Percentiles rank a stretch among this genome's conserved stretches.
Evolutionary conservation across 768 basidiomycete genomes (phyloP).

Genomic region (Amanita muscaria): DNA sequence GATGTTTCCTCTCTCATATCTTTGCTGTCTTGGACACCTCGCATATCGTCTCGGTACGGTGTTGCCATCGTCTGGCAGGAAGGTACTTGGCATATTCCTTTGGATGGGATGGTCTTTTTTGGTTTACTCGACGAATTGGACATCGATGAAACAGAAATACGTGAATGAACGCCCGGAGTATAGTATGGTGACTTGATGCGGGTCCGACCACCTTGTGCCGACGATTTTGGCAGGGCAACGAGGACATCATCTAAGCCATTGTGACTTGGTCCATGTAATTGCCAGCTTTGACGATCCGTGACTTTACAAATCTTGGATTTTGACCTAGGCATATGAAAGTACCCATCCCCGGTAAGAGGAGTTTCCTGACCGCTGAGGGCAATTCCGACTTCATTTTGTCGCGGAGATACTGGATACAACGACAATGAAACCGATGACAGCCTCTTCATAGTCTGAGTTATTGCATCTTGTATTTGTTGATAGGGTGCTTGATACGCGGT

Average conservation of each 20-base stretch:
- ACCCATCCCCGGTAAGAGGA: slow-evolving; percentile 32
- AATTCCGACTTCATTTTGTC: slow-evolving; percentile 23
- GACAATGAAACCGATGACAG: slow-evolving; percentile 38
- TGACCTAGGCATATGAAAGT: slow-evolving; percentile 28
- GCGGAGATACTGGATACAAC: slow-evolving; percentile 38
- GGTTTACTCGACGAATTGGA: slow-evolving; percentile 28
- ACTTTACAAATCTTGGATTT: slow-evolving; percentile 22
- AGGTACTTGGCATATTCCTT: slow-evolving; percentile 25
- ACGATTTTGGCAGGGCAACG: slow-evolving; percentile 21
- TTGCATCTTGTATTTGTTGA: slow-evolving; percentile 33
- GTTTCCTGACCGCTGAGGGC: slow-evolving; percentile 26
- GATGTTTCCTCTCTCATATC: background rate
- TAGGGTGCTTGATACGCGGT: slow-evolving; percentile 21
- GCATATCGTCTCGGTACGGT: slow-evolving; percentile 64
- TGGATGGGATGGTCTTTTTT: slow-evolving; percentile 12
- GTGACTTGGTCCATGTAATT: slow-evolving; percentile 39
- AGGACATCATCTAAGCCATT: slow-evolving; percentile 42
- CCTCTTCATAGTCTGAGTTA: slow-evolving; percentile 29
- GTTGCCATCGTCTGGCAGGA: too few species aligned
- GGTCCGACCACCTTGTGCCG: slow-evolving; percentile 41
- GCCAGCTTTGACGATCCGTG: slow-evolving; percentile 21
- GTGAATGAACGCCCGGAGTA: slow-evolving; percentile 44
- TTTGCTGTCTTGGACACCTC: slow-evolving; percentile 42
- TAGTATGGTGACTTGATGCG: slow-evolving; percentile 66
- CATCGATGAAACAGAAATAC: slow-evolving; percentile 38